A percentile compares a stretch with the other conserved stretches of the same genome.
Evolutionary conservation across 148 eudicot species (phyloP).

Genomic region (Polygonum aviculare): DNA sequence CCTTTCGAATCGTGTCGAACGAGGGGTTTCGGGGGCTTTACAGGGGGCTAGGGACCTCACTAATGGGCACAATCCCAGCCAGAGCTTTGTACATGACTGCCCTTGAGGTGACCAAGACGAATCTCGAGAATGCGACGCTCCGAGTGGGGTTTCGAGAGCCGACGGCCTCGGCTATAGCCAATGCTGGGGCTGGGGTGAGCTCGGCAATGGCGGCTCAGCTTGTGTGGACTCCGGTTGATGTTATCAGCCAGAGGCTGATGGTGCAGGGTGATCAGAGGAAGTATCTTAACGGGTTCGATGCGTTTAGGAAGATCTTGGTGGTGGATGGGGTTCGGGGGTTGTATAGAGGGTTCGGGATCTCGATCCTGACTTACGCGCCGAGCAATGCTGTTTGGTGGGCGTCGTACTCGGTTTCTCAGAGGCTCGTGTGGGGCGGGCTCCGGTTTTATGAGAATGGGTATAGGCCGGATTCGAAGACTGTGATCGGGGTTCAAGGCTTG

Average conservation of each 20-base stretch:
- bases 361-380: constrained; percentile 60
- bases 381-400: constrained; percentile 82
- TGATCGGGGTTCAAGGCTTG: constrained; percentile 57
- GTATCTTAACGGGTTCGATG: constrained; percentile 65
- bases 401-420: constrained; percentile 56
- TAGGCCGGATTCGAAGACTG: constrained; percentile 43
- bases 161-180: constrained; percentile 55
- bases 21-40: constrained; percentile 67
- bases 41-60: constrained; percentile 75
- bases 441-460: constrained; percentile 19
- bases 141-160: constrained; percentile 51
- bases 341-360: constrained; percentile 77
- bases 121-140: constrained; percentile 45
- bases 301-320: constrained; percentile 49
- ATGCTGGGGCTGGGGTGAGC: constrained; percentile 67
- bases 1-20: constrained; percentile 21
- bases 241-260: constrained; percentile 81
- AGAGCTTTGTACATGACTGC: constrained; percentile 82
- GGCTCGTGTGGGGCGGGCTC: constrained; percentile 51
- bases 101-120: constrained; percentile 74
- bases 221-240: constrained; percentile 95
- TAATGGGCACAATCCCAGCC: constrained; percentile 81
- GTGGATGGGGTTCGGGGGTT: constrained; percentile 55
- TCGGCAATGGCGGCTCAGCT: constrained; percentile 89
- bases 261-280: constrained; percentile 45